Conservation (phyloP, 2,329 filamentous ascomycete species). For the Catunica adiposa region DNA sequence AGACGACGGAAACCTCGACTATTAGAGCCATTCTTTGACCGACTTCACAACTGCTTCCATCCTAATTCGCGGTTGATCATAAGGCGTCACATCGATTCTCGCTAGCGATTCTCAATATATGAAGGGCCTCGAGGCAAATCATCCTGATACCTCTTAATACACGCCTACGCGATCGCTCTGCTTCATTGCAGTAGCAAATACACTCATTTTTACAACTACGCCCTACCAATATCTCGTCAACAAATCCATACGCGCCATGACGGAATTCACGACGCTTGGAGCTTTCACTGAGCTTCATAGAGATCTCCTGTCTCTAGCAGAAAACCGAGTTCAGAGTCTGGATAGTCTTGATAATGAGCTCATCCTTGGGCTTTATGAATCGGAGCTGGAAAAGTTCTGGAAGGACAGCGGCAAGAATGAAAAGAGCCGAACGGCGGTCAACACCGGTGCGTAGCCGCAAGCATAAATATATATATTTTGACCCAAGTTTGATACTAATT, state of each 20-base stretch:
- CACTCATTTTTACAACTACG: neutral
- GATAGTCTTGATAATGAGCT: conserved; percentile 57
- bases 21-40: no score
- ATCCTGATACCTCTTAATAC: neutral
- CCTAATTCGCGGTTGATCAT: no score
- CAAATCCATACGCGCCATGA: conserved; percentile 38
- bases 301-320: conserved; percentile 62
- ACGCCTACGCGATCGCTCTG: neutral
- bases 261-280: conserved; percentile 55
- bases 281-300: conserved; percentile 71
- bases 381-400: conserved; percentile 55
- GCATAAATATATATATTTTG: neutral
- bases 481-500: neutral
- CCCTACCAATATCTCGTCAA: neutral
- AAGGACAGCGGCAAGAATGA: conserved; percentile 61
- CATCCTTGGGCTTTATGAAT: conserved; percentile 52
- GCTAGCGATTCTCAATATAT: no score
- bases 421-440: conserved; percentile 53
- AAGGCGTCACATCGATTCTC: no score
- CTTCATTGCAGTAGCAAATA: conserved; percentile 30
- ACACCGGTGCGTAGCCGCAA: conserved; percentile 37
- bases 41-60: no score
- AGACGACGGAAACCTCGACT: no score
- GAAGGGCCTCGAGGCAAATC: neutral
- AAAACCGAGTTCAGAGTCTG: conserved; percentile 43